A percentile compares a stretch with the other conserved stretches of the same genome.
These are phyloP conservation scores for Entrophospora sp. DNA, from an alignment of 192 early-diverging fungal genomes.

Conservation along the genomic window DNA sequence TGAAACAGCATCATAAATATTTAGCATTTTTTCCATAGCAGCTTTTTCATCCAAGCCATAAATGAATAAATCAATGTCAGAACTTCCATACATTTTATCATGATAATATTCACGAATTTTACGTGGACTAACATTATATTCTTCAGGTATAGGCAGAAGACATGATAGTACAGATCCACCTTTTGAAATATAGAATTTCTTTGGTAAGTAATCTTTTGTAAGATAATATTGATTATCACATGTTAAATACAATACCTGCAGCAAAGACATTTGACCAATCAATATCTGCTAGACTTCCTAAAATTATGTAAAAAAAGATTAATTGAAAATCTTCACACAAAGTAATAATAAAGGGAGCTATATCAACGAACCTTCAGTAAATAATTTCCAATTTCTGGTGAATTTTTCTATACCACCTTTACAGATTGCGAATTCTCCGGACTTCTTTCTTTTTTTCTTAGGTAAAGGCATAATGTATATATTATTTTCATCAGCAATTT, in stretches of 20 bases:
- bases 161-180: not conserved
- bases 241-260: not conserved
- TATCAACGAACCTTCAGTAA: not conserved
- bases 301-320: not conserved
- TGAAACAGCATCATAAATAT: slow-evolving; percentile 24
- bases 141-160: slow-evolving; percentile 1
- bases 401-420: not conserved
- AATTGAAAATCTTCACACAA: not conserved
- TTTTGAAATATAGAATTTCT: not conserved
- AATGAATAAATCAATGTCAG: slow-evolving; percentile 38
- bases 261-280: slow-evolving; percentile 5
- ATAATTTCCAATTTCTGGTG: slow-evolving; percentile 1
- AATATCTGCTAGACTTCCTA: not conserved
- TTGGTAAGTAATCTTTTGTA: not conserved
- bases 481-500: not conserved
- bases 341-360: not conserved
- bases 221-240: not conserved
- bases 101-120: slow-evolving; percentile 10
- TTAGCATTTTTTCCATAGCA: slow-evolving; percentile 32
- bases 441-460: not conserved
- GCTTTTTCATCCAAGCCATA: slow-evolving; percentile 32
- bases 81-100: not conserved
- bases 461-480: not conserved
- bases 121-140: not conserved
- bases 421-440: not conserved